Evolutionary conservation across 1,284 basidiomycete species (phyloP), one percentile per base, ranked within the genome.

Genomic region (Tremellales sp.): DNA sequence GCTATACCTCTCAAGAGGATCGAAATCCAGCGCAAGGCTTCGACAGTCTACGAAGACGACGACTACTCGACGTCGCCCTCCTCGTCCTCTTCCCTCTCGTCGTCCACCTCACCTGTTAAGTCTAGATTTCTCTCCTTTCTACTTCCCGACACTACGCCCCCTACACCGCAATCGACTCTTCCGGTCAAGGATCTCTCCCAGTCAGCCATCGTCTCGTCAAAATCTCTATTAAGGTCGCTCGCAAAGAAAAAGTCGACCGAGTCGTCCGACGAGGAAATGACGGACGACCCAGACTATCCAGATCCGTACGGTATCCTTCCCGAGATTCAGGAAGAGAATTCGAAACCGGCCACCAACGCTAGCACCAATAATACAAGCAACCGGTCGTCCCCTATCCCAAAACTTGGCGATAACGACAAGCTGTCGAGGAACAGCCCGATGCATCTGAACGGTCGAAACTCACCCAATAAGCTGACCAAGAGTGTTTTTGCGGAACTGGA

Each of bases 61-160:
- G 32, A 25, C 24, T 38, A 25, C 21, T 31, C 14, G 13, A 31
- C 39, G 13, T 38, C 36, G 14, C 28, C 24, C 6, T 26, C 24
- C 14, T 27, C 18, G 22, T 12, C 29, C 7, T 45, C 43, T 12
- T 37, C 34, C 14, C 33, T 21, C 19, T n/a, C 12, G 22, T 16
- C 14, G n/a, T 19, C 31, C 14, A 37, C 32, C 19, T 24, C 49
- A 8, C 47, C 33, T 3, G 16, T n/a, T 5, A 49, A 45, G 45
- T 53, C 58, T 4, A 33, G 51, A 33, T 61, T 62, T 36, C 5
- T 57, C 33, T 34, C 55, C 5, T 62, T 60, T 37, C n/a, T 50
- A 7, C 51, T 56, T 0, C 60, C 57, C 3, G 29, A 47, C 12
- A 24, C 40, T 3, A 31, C 39, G 21, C 21, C 22, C n/a, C 4